Evolutionary conservation across 2,329 filamentous ascomycete species (phyloP), one percentile per base, ranked within the genome.

Genomic region (Hymenoscyphus occultus): DNA sequence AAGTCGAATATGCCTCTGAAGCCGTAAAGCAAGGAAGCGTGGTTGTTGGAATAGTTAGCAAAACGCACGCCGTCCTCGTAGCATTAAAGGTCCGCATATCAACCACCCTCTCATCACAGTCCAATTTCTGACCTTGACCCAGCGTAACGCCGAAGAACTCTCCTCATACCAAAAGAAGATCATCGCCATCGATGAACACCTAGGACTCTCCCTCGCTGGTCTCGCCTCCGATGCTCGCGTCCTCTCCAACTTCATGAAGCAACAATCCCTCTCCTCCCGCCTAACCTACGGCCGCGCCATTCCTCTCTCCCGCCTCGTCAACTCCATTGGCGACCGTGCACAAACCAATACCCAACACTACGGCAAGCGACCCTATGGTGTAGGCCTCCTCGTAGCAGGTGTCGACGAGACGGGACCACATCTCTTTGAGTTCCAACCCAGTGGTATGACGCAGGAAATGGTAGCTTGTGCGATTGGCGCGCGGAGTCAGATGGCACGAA

Each of bases 101-200:
- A 13, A 69, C 66, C 54, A 48, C 59, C 39, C 59, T 19, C 40
- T 65, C 16, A 58, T 22, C 14, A 10, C 32, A 42, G 39, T 51
- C 32, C 45, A 54, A 32, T 19, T 14, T 39, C 45, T 42, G 31
- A 60, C 16, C n/a, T 6, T 45, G n/a, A 28, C n/a, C 39, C 75
- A 98, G 95, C 90, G 95, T 81, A 98, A 98, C 77, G 95, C 95
- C 78, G 95, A 99, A 86, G 95, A 99, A 81, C 90, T 99, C 66
- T 99, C 95, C 68, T 98, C 95, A 61, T 99, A 99, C 86, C 95
- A 99, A 83, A 97, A 97, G 86, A 99, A 99, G 84, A 89, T 99
- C 77, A 97, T 99, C 80, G 87, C 90, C 74, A 90, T 99, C 81
- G 95, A 99, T 80, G 91, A 94, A 75, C 95, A 99, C 80, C 90